Conservation (phyloP, 441 rosid species). For the Manihot esculenta region DNA sequence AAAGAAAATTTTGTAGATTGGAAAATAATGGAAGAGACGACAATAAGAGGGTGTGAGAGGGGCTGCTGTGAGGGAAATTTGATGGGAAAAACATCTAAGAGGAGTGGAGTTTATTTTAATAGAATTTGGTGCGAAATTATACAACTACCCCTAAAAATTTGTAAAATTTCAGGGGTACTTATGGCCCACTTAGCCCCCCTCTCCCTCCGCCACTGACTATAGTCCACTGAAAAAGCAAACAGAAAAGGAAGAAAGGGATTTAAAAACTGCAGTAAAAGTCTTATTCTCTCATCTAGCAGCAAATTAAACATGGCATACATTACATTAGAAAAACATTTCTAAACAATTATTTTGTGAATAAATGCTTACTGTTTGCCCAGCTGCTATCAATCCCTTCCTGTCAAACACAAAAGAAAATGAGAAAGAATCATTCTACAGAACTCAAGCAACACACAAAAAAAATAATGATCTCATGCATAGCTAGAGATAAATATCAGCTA, state of each 20-base stretch:
- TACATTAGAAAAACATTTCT: not conserved
- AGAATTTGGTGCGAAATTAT: no score
- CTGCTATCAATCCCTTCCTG: conserved; percentile 60
- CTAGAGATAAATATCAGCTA: not conserved
- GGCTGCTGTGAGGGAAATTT: no score
- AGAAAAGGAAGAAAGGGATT: not conserved
- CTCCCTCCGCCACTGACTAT: no score
- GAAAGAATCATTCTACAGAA: conserved; percentile 9
- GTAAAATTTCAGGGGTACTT: no score
- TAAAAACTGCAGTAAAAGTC: conserved; percentile 2
- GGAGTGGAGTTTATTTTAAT: no score
- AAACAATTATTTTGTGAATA: not conserved
- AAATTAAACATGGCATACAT: not conserved
- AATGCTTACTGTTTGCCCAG: conserved; percentile 64
- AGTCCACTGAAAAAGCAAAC: not conserved
- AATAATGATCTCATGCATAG: not conserved
- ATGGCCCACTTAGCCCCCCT: no score
- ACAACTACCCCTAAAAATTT: no score
- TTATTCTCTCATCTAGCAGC: not conserved
- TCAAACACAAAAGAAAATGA: conserved; percentile 7
- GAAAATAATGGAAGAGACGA: no score
- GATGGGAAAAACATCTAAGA: no score
- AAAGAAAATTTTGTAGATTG: no score
- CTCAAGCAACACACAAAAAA: not conserved
- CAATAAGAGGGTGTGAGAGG: no score